Evolutionary conservation across 495 filamentous ascomycete species (phyloP), one percentile per base, ranked within the genome.

Genomic region (Diplogelasinospora grovesii): DNA sequence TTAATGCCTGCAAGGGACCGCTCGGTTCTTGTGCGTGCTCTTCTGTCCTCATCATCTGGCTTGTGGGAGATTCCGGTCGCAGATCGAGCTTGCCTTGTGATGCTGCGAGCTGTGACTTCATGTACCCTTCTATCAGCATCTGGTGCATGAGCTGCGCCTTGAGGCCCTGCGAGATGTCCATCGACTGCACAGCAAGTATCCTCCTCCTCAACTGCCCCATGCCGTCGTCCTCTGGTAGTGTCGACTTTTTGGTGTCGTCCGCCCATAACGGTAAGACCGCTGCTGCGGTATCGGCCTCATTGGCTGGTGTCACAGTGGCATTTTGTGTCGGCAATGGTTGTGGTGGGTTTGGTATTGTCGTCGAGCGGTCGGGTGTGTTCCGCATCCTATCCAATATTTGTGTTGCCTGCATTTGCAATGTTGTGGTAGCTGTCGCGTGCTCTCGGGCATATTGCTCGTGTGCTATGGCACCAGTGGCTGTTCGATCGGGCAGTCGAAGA

Each of bases 201-300:
- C 79, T 81, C 45, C 69, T 74, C 40, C 92, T 70, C 41, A 97
- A 61, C 37, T 64, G 60, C 6, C 78, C 70, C 85, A 94, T 95
- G 22, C 92, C 92, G 70, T 99, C 92, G 60, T 99, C 87, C 50
- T 82, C 92, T 0, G 92, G 93, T 34, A 98, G 65, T 15, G 57
- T 50, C 5, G 39, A 39, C 28, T 22, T 15, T 7, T 23, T 30
- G 6, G 11, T 23, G 11, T 42, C 45, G 11, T 30, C 32, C n/a
- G n/a, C n/a, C n/a, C n/a, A n/a, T n/a, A n/a, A n/a, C n/a, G n/a
- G n/a, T n/a, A n/a, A n/a, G 14, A 31, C 25, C 50, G 46, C 47
- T 41, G 30, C 29, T 20, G 30, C n/a, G 7, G 14, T 14, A 8
- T 3, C 7, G 30, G 11, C 15, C 8, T 9, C 15, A 16, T 8